Percentiles rank a stretch among this genome's conserved stretches.
These are phyloP conservation scores for Xylaria acuta DNA, from an alignment of 495 filamentous ascomycete genomes.

Conservation along the genomic window DNA sequence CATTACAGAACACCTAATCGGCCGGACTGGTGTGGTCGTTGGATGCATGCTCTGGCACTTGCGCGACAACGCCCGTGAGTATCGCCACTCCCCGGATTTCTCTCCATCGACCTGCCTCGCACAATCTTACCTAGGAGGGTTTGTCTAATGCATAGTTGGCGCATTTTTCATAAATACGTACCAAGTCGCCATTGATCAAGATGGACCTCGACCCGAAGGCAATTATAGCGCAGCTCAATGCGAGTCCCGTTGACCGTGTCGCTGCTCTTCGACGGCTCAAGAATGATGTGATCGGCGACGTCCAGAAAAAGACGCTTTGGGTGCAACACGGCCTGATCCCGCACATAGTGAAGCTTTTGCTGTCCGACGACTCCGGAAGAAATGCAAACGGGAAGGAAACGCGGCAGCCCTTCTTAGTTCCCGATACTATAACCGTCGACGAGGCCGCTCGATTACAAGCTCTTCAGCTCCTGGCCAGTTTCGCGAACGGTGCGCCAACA, in stretches of 20 bases:
- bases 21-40: background rate
- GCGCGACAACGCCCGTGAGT: conserved; percentile 15
- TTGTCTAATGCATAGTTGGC: conserved; percentile 9
- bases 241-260: conserved; percentile 67
- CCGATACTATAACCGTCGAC: conserved; percentile 52
- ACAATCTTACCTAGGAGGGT: background rate
- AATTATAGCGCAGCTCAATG: conserved; percentile 67
- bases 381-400: conserved; percentile 45
- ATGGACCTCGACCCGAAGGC: conserved; percentile 46
- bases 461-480: conserved; percentile 77
- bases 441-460: conserved; percentile 77
- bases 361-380: background rate
- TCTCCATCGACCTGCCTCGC: background rate
- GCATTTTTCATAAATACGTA: background rate
- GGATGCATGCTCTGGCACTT: conserved; percentile 10
- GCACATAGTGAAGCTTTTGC: conserved; percentile 68
- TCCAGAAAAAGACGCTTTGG: conserved; percentile 81
- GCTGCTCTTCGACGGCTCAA: conserved; percentile 74
- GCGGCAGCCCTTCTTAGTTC: conserved; percentile 33
- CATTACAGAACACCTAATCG: background rate
- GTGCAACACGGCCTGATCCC: conserved; percentile 72
- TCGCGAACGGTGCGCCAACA: conserved; percentile 74
- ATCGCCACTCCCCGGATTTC: conserved; percentile 1
- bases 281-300: conserved; percentile 88
- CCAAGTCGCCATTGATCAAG: conserved; percentile 6